Conservation (phyloP, 495 filamentous ascomycete species). For the Cairneyella variabilis region DNA sequence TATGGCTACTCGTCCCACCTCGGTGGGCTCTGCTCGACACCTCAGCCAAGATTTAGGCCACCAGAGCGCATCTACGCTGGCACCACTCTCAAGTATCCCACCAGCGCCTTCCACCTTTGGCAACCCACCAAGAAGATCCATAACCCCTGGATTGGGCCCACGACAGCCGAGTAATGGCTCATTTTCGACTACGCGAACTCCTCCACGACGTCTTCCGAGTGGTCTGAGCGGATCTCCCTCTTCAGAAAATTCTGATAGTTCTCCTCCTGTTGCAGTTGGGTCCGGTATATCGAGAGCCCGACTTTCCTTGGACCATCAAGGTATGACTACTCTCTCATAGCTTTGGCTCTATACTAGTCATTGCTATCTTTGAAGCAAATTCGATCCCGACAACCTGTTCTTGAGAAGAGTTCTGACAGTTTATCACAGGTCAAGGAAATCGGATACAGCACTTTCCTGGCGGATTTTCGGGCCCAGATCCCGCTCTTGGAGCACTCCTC, state of each 20-base stretch:
- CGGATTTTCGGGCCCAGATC: no score
- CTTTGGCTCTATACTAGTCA: no score
- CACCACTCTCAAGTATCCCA: neutral
- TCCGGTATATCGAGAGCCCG: constrained; percentile 11
- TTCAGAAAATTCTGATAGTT: constrained; percentile 17
- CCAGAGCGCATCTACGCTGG: constrained; percentile 1
- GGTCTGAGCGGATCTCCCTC: neutral
- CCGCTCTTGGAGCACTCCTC: no score
- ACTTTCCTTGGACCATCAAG: neutral
- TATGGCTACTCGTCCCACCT: constrained; percentile 16
- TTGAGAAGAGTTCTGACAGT: no score
- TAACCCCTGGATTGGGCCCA: constrained; percentile 12
- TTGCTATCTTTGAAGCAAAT: no score
- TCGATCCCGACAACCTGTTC: no score
- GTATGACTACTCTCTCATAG: neutral
- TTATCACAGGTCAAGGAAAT: no score
- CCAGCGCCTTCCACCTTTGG: neutral
- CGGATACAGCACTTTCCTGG: no score
- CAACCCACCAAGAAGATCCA: constrained; percentile 11
- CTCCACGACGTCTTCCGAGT: neutral
- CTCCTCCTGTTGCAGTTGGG: constrained; percentile 18
- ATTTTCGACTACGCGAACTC: neutral
- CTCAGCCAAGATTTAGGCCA: constrained; percentile 1
- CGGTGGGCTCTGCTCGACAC: constrained; percentile 19
- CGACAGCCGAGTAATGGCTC: neutral